These are phyloP conservation scores for Favolaschia claudopus DNA, from an alignment of 768 basidiomycete species.

Conservation along the genomic window DNA sequence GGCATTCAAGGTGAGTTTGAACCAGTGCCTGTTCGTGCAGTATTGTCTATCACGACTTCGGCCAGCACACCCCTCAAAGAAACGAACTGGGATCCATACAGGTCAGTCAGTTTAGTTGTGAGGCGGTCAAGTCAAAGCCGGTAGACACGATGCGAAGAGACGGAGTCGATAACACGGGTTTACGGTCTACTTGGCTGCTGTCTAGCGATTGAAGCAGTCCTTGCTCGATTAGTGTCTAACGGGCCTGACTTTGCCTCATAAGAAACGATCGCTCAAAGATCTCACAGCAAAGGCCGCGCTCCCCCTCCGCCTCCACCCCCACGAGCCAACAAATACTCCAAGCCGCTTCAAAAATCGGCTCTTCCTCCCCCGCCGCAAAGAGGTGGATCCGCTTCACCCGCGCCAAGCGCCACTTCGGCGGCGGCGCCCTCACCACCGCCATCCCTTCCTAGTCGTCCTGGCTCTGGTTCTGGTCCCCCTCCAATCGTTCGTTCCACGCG, in stretches of 20 bases:
- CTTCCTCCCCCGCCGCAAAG: constrained; percentile 33
- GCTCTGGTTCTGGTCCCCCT: constrained; percentile 9
- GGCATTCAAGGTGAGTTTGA: constrained; percentile 52
- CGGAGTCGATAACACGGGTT: too few relatives aligned
- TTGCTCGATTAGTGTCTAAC: too few relatives aligned
- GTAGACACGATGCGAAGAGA: too few relatives aligned
- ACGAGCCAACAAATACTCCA: constrained; percentile 39
- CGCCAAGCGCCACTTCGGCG: constrained; percentile 36
- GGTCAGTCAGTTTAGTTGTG: constrained; percentile 6
- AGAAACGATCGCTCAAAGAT: neutral
- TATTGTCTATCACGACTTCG: neutral
- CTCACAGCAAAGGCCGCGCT: constrained; percentile 55
- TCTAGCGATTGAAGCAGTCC: too few relatives aligned
- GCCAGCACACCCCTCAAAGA: constrained; percentile 64
- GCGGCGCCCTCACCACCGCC: constrained; percentile 36
- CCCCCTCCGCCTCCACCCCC: constrained; percentile 56
- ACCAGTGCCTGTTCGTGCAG: neutral
- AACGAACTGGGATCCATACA: constrained; percentile 69
- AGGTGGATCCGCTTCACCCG: constrained; percentile 7
- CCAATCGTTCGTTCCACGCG: constrained; percentile 13
- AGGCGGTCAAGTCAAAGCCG: too few relatives aligned
- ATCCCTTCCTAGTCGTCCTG: constrained; percentile 7
- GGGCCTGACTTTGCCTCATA: neutral
- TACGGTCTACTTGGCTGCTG: too few relatives aligned
- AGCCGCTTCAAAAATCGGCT: constrained; percentile 9